These are phyloP conservation scores for Ceriops tagal DNA, from an alignment of 345 rosid species.

Conservation along the genomic window DNA sequence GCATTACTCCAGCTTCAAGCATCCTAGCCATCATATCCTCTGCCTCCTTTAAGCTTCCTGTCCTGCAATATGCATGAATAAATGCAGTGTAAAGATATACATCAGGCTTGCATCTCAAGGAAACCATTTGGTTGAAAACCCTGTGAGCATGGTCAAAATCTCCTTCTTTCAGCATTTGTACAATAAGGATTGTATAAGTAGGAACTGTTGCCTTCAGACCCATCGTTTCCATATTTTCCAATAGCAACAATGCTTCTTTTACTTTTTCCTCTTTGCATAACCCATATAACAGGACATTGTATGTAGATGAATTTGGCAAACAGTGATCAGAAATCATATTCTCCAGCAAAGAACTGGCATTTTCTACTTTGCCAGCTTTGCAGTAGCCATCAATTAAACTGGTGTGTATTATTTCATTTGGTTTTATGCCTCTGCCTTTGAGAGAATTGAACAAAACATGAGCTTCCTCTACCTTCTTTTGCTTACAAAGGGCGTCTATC, in stretches of 20 bases:
- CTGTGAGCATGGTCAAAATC: conserved; percentile 53
- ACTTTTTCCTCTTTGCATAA: conserved; percentile 52
- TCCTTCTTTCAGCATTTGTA: conserved; percentile 54
- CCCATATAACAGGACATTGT: conserved; percentile 73
- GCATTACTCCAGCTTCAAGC: conserved; percentile 55
- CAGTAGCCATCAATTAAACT: conserved; percentile 81
- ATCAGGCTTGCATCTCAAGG: conserved; percentile 63
- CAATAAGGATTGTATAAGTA: conserved; percentile 72
- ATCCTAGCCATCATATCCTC: conserved; percentile 59
- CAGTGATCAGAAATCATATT: conserved; percentile 56
- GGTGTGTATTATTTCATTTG: conserved; percentile 79
- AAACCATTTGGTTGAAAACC: conserved; percentile 50
- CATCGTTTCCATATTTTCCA: conserved; percentile 48
- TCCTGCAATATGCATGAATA: conserved; percentile 59
- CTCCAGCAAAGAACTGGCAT: conserved; percentile 52
- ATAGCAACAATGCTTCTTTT: conserved; percentile 42
- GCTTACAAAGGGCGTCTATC: conserved; percentile 67
- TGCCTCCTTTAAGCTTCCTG: conserved; percentile 64
- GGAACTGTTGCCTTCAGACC: conserved; percentile 51
- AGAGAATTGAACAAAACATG: conserved; percentile 59
- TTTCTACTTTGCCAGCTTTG: conserved; percentile 53
- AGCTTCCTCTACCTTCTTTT: conserved; percentile 67
- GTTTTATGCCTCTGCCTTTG: conserved; percentile 54
- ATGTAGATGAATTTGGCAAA: conserved; percentile 60
- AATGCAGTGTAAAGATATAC: conserved; percentile 65